Percentiles rank a stretch among this genome's conserved stretches.
Evolutionary conservation across 805 yeast species (phyloP).

Genomic region (Priceomyces castillae): DNA sequence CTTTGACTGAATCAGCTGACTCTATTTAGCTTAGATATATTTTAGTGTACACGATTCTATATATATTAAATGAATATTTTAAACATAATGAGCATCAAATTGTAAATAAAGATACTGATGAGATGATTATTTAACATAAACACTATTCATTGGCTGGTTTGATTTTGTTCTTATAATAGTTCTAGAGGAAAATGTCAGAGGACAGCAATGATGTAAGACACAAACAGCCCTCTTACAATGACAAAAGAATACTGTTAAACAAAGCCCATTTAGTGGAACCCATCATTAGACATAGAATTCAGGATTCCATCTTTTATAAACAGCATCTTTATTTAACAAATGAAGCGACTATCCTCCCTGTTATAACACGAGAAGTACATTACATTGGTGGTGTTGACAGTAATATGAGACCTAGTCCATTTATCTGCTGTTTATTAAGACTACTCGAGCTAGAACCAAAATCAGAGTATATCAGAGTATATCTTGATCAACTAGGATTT

Average conservation of each 20-base stretch:
- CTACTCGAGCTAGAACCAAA: conserved; percentile 74
- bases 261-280: conserved; percentile 40
- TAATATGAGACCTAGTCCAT: conserved; percentile 62
- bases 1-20: too few species aligned
- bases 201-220: not conserved
- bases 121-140: too few species aligned
- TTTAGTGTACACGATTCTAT: too few species aligned
- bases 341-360: conserved; percentile 37
- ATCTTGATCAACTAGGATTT: conserved; percentile 53
- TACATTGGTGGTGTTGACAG: conserved; percentile 60
- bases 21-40: too few species aligned
- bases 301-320: conserved; percentile 43
- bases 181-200: not conserved
- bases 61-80: too few species aligned
- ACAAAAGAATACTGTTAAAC: conserved; percentile 26
- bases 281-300: conserved; percentile 40
- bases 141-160: too few species aligned
- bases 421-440: conserved; percentile 73
- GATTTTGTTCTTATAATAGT: not conserved
- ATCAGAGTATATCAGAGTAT: conserved; percentile 51
- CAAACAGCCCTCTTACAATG: conserved; percentile 20
- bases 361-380: conserved; percentile 32
- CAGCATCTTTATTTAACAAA: conserved; percentile 40
- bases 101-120: too few species aligned
- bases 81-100: too few species aligned